Base-by-base conservation (phyloP, 1,284 basidiomycete genomes). In the Kalmanozyma brasiliensis region DNA sequence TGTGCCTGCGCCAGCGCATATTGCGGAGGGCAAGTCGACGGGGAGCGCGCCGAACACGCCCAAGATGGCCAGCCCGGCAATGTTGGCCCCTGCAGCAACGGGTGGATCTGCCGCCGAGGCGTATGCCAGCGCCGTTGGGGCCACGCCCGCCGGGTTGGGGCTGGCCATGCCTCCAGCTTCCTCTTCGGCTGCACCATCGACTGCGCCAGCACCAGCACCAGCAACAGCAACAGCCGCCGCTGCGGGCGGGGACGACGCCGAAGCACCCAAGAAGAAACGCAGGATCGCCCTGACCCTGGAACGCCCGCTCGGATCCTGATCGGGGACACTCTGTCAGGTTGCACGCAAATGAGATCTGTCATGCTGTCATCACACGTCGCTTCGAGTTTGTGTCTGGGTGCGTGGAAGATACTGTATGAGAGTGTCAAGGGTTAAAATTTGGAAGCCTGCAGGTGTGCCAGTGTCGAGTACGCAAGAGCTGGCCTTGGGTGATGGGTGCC, bases 181-280 rank as follows among this genome's bases (percentile, higher is more conserved):
- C 4, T 19, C 44, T 30, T 26, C 44, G 8, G 23, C 56, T n/a
- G n/a, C n/a, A n/a, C n/a, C n/a, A n/a, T n/a, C n/a, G n/a, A n/a
- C n/a, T n/a, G n/a, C 41, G 19, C 9, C 44, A 16, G 5, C 40
- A 19, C 32, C 43, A 13, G 17, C 29, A 16, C 38, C 24, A 3
- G 53, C 48, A 14, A 52, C 47, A 56, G 58, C 35, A 38, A 44
- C 77, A 73, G 29, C 74, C 57, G 43, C 75, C 78, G 62, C 80
- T 80, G 33, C 64, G 26, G 24, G 32, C 5, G 14, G 48, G 85
- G 86, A 47, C 13, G 49, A 57, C 1, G 47, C 14, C 11, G 86
- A 87, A 45, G 88, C 87, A 14, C 89, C 91, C 9, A 95, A 92
- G 87, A 95, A 95, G 85, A 95, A 93, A 84, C 87, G 93, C 57